A percentile compares a stretch with the other conserved stretches of the same genome.
Evolutionary conservation across 768 basidiomycete species (phyloP).

Genomic region (Lactifluus piperatus): DNA sequence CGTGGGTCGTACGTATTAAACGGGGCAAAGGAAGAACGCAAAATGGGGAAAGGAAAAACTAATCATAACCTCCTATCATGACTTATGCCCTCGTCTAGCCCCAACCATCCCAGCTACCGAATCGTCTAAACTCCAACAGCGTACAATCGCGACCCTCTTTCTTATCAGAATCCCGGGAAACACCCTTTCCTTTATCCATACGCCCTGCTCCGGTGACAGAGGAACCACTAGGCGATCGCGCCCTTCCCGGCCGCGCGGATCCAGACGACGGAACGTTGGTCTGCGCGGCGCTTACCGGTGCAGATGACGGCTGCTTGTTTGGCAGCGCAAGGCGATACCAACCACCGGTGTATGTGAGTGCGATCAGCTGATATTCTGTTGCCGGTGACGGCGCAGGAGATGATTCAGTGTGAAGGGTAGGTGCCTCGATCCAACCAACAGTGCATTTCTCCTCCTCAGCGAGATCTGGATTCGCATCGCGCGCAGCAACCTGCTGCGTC

Average conservation of each 20-base stretch:
- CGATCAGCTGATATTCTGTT: conserved; percentile 67
- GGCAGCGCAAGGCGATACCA: conserved; percentile 83
- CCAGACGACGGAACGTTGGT: conserved; percentile 23
- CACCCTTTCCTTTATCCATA: conserved; percentile 54
- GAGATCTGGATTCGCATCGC: conserved; percentile 45
- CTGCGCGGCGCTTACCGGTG: conserved; percentile 17
- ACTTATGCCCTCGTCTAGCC: conserved; percentile 28
- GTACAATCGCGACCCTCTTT: conserved; percentile 59
- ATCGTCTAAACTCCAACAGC: conserved; percentile 70
- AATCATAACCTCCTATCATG: conserved; percentile 1
- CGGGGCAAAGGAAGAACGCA: background rate
- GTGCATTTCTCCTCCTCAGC: conserved; percentile 79
- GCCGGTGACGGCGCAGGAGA: conserved; percentile 15
- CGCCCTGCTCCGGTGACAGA: conserved; percentile 40
- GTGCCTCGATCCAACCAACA: conserved; percentile 73
- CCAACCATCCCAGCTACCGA: conserved; percentile 90
- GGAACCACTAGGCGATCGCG: conserved; percentile 47
- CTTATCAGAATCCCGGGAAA: conserved; percentile 45
- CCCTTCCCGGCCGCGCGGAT: conserved; percentile 40
- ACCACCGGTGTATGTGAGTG: conserved; percentile 81
- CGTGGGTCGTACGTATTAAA: background rate
- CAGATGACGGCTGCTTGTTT: conserved; percentile 25
- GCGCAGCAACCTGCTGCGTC: conserved; percentile 50
- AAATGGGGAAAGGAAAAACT: background rate
- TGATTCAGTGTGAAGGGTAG: conserved; percentile 32